Evolutionary conservation across 257 asterid species (phyloP).

Genomic region (Agastache rugosa): DNA sequence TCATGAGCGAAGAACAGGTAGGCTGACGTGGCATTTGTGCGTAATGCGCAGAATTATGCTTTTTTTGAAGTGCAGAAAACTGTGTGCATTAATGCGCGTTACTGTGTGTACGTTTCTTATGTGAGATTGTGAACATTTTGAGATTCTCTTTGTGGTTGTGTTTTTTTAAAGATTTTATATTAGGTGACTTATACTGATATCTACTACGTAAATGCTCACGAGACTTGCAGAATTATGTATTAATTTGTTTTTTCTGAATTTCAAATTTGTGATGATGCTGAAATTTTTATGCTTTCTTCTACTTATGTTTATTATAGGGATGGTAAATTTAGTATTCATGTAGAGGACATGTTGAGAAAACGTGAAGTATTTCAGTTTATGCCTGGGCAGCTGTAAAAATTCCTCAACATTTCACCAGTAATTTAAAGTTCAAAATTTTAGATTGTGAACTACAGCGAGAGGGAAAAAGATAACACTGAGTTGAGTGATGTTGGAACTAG

Average conservation of each 20-base stretch:
- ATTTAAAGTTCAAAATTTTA: slow-evolving; percentile 3
- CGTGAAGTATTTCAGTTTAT: background rate
- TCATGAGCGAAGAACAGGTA: slow-evolving; percentile 98
- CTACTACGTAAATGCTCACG: background rate
- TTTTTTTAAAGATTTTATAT: too few relatives aligned
- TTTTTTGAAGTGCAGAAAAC: background rate
- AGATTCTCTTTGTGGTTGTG: background rate
- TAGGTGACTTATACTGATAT: background rate
- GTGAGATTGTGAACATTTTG: background rate
- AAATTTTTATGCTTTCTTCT: slow-evolving; percentile 3
- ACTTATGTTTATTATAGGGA: background rate
- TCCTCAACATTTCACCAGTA: background rate
- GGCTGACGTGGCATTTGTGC: slow-evolving; percentile 13
- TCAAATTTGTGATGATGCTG: background rate
- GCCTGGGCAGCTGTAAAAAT: slow-evolving; percentile 5
- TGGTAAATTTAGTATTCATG: too few relatives aligned
- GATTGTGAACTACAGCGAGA: background rate
- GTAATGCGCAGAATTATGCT: background rate
- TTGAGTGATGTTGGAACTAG: background rate
- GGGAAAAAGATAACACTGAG: background rate
- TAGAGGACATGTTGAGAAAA: background rate
- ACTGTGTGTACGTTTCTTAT: slow-evolving; percentile 7
- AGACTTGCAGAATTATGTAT: background rate
- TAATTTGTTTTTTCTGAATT: background rate
- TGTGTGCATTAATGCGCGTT: slow-evolving; percentile 24